Percentiles rank a stretch among this genome's conserved stretches.
phyloP scores from a whole-genome alignment of 805 yeast genomes.

The Grigorovia transvaalensis region DNA sequence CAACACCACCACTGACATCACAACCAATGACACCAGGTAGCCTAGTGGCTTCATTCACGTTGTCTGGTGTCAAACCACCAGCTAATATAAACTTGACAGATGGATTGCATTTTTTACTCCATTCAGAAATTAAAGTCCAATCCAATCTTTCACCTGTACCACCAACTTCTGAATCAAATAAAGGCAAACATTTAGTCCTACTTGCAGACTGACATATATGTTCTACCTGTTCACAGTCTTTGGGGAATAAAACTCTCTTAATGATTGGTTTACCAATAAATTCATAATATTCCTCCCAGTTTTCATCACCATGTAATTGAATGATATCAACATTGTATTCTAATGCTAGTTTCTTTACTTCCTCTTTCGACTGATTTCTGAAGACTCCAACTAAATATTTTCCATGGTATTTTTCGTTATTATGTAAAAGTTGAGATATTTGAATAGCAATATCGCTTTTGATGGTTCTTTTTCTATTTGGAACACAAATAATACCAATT shows the following conservation, averaged over 20 bases:
- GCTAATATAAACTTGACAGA: slow-evolving; percentile 53
- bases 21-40: slow-evolving; percentile 65
- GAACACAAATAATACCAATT: slow-evolving; percentile 82
- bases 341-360: slow-evolving; percentile 35
- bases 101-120: slow-evolving; percentile 26
- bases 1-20: slow-evolving; percentile 95
- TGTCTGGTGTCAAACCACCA: slow-evolving; percentile 78
- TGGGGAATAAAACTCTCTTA: slow-evolving; percentile 55
- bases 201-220: slow-evolving; percentile 12
- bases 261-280: slow-evolving; percentile 48
- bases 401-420: slow-evolving; percentile 32
- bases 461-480: slow-evolving; percentile 66
- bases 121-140: slow-evolving; percentile 47
- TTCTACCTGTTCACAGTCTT: slow-evolving; percentile 35
- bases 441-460: slow-evolving; percentile 34
- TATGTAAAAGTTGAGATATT: slow-evolving; percentile 34
- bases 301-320: slow-evolving; percentile 74
- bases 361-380: slow-evolving; percentile 64
- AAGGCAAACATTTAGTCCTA: slow-evolving; percentile 26
- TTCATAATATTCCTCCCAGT: slow-evolving; percentile 32
- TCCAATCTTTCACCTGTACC: slow-evolving; percentile 81
- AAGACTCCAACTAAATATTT: slow-evolving; percentile 85
- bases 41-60: slow-evolving; percentile 47
- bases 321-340: slow-evolving; percentile 59
- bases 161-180: slow-evolving; percentile 82